A percentile compares a stretch with the other conserved stretches of the same genome.
These are phyloP conservation scores for Suillus lakei DNA, from an alignment of 768 basidiomycete genomes.

Conservation along the genomic window DNA sequence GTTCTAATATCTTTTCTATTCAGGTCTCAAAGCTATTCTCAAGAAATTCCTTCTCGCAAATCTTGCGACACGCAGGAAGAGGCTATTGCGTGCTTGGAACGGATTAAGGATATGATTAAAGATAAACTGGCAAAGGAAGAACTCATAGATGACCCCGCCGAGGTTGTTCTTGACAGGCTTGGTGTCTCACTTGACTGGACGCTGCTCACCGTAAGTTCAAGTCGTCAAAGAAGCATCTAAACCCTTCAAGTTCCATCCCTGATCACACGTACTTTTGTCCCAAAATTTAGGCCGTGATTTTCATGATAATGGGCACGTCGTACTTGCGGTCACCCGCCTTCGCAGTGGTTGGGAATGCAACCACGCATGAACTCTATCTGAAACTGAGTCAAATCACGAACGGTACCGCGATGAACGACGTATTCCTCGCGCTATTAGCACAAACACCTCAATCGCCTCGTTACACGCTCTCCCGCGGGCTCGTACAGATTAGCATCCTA, in stretches of 20 bases:
- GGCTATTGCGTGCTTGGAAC: neutral
- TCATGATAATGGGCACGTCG: neutral
- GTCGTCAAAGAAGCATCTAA: neutral
- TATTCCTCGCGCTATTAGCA: neutral
- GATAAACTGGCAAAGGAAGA: neutral
- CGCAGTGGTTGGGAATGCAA: neutral
- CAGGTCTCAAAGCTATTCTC: neutral
- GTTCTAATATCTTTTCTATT: neutral
- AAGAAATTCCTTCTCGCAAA: neutral
- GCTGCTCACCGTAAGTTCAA: neutral
- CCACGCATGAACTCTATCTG: neutral
- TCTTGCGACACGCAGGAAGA: neutral
- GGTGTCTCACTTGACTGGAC: neutral
- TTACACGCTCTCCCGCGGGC: neutral
- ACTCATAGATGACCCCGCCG: neutral
- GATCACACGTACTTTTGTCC: neutral
- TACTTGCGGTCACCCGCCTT: neutral
- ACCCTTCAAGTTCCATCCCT: neutral
- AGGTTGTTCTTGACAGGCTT: neutral
- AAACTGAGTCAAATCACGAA: neutral
- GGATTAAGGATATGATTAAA: neutral
- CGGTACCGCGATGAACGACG: neutral
- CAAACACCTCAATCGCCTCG: neutral
- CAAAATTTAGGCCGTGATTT: neutral
- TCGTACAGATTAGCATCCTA: neutral